Base-by-base conservation (phyloP, 164 flowering plant genomes). In the Kingdonia uniflora region DNA sequence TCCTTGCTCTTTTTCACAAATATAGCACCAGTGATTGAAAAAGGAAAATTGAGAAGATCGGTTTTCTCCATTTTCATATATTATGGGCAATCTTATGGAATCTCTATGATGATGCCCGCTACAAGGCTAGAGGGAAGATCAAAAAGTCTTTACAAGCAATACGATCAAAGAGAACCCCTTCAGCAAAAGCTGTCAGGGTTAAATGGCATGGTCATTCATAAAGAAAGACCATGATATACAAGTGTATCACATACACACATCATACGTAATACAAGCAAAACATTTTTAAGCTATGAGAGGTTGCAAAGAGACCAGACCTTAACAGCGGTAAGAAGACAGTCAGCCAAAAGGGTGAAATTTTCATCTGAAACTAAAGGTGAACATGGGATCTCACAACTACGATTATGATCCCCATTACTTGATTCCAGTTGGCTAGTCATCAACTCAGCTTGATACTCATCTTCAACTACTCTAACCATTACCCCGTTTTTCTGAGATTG, bases 301-400 rank as follows among this genome's bases (percentile, higher is more conserved):
- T 29, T 8, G 8, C 8, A 29, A 29, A 29, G 8, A 29, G 35
- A 44, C 11, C 44, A 54, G 72, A 92, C 99, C 91, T 92, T 94
- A 41, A 94, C 79, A 59, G 97, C 83, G 57, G 88, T 68, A 50
- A 86, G 95, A 68, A 89, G 96, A 67, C 99, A 94, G 44, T 94
- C 92, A 1, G 71, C 73, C 21, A 89, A 65, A 72, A 89, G 84
- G 52, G 56, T 54, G 23, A 64, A 63, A 42, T 52, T 65, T 50
- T 82, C 88, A 46, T 71, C 76, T 51, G 68, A 73, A 55, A 19
- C 52, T 47, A 54, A 47, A 57, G 61, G 49, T 42, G 81, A 65
- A 64, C 63, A 57, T 41, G 82, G 62, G 35, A 48, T 38, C 61
- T 68, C 74, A 53, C 58, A 60, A 40, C 68, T 52, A 52, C 42